phyloP scores from a whole-genome alignment of 176 grass and related monocot species.

The Oryza brachyantha region DNA sequence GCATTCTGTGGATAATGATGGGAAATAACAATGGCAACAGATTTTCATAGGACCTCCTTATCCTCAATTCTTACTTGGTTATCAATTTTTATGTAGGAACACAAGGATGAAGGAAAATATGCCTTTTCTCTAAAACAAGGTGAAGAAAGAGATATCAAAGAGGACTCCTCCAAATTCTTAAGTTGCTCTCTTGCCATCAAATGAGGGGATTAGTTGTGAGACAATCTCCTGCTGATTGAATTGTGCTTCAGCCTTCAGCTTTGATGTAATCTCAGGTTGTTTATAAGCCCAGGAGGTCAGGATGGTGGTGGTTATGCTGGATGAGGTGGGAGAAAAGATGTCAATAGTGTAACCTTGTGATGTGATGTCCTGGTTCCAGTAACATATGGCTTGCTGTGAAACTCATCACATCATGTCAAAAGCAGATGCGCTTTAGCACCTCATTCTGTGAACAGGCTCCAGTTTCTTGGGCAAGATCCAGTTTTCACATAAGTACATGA shows the following conservation, averaged over 20 bases:
- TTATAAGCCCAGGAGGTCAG: not conserved
- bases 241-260: not conserved
- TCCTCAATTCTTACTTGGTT: slow-evolving; percentile 5
- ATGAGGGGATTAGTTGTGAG: not conserved
- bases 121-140: not conserved
- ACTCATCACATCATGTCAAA: slow-evolving; percentile 20
- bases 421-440: slow-evolving; percentile 24
- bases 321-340: not conserved
- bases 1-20: not conserved
- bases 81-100: not conserved
- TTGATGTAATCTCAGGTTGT: not conserved
- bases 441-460: not conserved
- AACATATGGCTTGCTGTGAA: not conserved
- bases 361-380: not conserved
- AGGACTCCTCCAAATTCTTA: not conserved
- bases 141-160: not conserved
- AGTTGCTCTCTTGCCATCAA: not conserved
- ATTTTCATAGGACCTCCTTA: not conserved
- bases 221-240: not conserved
- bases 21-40: not conserved
- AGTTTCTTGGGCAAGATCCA: slow-evolving; percentile 11
- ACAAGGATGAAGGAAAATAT: not conserved
- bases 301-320: not conserved
- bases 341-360: not conserved
- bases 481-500: not conserved